Base-by-base conservation (phyloP, 768 basidiomycete species). In the Phlegmacium glaucopus region DNA sequence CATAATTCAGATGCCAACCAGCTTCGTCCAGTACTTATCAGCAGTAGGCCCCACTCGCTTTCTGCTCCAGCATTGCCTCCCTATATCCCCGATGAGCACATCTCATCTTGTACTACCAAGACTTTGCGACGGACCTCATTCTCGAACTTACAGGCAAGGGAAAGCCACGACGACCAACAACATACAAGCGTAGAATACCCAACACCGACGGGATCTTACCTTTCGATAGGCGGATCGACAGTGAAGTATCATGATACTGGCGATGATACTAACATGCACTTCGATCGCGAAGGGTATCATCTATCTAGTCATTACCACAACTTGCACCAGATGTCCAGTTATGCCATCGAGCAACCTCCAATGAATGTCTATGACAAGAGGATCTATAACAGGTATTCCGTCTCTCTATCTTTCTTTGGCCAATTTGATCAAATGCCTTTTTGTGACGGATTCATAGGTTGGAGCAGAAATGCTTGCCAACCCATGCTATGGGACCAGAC, bases 61-160 rank as follows among this genome's bases (percentile, higher is more conserved):
- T 22, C 22, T 5, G 22, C 22, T n/a, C n/a, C n/a, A 25, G 17
- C 18, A 9, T 16, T 11, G 26, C 40, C 40, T 18, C 29, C 42
- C 12, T n/a, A 16, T 11, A 10, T 38, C 28, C 7, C 26, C 6
- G 13, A 27, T n/a, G 44, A 48, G 16, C 39, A 48, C 29, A 34
- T 49, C n/a, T 30, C 51, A 16, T 44, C 58, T 35, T 54, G 45
- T 41, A 46, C 58, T n/a, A 54, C 55, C 42, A 47, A 30, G 28
- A 44, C 53, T 9, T 51, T 57, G 40, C 51, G 54, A 16, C 44
- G 51, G 17, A 55, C 57, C 6, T 56, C 53, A 13, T 56, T 42
- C 39, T 57, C 51, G 11, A 54, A 42, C 35, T 26, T 59, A 10
- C 22, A 28, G 38, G 38, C 34, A 16, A 43, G 27, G 17, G 36